Base-by-base conservation (phyloP, 2,329 filamentous ascomycete genomes). In the Colletotrichum paranaense region DNA sequence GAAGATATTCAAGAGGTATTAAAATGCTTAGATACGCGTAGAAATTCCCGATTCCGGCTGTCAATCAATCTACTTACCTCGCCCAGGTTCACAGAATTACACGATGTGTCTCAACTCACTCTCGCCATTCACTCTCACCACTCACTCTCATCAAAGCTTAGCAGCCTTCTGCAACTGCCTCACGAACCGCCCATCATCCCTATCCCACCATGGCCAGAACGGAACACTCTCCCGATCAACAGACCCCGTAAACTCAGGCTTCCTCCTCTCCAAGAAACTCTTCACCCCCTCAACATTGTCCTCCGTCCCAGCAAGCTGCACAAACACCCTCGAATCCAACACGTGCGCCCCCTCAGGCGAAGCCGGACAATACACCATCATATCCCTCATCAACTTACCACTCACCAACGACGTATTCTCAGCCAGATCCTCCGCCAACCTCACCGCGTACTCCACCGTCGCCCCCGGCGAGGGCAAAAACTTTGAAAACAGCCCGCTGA, bases 231-330 rank as follows among this genome's bases (percentile, higher is more conserved):
- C 8, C 16, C 35, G 59, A 35, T 38, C 42, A 24, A 28, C n/a
- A 11, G 16, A 55, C 2, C 28, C 65, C 28, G 22, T 85, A 77
- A 94, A 94, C 11, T 87, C 83, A 0, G 91, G 89, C 72, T 86
- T 85, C 63, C 92, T 85, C 85, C 94, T 94, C 82, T 94, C 85
- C 79, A 93, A 80, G 80, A 94, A 94, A n/a, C 91, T 90, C 70
- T 85, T 78, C 5, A 94, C 88, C 2, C 92, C 92, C 79, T 94
- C 93, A 28, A 87, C 87, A 66, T 92, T 90, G 77, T 94, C 93
- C n/a, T 74, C 73, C 14, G 81, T 88, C 11, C 83, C 83, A 80
- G 91, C 91, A 68, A 93, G 74, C 76, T 91, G 89, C 77, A 88
- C 88, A 68, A 93, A 85, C n/a, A 93, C 80, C 75, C 84, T 86